Evolutionary conservation across 768 basidiomycete species (phyloP).

Genomic region (Amanita rubescens): DNA sequence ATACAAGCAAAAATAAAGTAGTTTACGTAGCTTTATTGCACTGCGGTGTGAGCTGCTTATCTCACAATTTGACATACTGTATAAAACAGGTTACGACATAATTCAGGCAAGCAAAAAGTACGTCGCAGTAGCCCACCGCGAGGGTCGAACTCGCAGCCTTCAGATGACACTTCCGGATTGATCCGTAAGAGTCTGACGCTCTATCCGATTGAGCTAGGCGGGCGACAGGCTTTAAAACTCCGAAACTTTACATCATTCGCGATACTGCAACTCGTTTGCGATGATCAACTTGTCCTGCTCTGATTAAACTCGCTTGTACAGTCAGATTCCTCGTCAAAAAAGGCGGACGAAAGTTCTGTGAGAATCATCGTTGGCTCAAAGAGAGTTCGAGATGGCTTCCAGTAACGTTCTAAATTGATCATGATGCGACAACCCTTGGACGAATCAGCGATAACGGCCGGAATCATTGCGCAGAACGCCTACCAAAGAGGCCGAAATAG

Average conservation of each 20-base stretch:
- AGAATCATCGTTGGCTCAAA: not conserved
- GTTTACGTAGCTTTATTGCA: no score
- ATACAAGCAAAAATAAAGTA: no score
- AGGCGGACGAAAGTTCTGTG: not conserved
- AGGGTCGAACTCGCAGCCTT: conserved; percentile 83
- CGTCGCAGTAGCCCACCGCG: conserved; percentile 57
- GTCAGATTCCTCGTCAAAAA: not conserved
- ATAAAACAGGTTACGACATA: no score
- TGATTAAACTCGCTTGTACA: not conserved
- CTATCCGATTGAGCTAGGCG: conserved; percentile 61
- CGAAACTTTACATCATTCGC: no score
- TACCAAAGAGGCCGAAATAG: not conserved
- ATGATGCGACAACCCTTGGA: not conserved
- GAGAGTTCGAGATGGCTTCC: not conserved
- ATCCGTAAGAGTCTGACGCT: conserved; percentile 30
- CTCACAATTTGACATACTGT: no score
- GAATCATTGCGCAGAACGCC: not conserved
- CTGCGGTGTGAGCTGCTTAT: no score
- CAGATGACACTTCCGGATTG: conserved; percentile 33
- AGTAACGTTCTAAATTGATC: conserved; percentile 2
- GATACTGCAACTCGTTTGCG: not conserved
- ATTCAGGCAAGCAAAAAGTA: no score
- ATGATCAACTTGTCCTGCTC: not conserved
- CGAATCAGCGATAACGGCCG: not conserved
- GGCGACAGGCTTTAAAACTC: conserved; percentile 21